These are phyloP conservation scores for Trichocladium uniseriatum DNA, from an alignment of 495 filamentous ascomycete species.

Conservation along the genomic window DNA sequence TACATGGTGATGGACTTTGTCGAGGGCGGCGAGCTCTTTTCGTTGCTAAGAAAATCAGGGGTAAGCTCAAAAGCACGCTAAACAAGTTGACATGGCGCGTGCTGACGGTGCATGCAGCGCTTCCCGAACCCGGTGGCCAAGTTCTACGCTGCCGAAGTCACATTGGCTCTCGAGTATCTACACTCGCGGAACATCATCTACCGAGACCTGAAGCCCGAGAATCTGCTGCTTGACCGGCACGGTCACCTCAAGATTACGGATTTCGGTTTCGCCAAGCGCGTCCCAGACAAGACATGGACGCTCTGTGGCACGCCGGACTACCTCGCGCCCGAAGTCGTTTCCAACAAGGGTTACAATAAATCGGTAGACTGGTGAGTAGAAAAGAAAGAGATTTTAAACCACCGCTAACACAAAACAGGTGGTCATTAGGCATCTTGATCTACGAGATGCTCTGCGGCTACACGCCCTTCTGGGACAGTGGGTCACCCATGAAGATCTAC, in stretches of 20 bases:
- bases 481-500: constrained; percentile 97
- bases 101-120: constrained; percentile 49
- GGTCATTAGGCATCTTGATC: constrained; percentile 95
- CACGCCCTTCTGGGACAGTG: constrained; percentile 96
- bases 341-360: constrained; percentile 97
- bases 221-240: constrained; percentile 87
- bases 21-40: constrained; percentile 97
- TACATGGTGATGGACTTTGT: constrained; percentile 99
- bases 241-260: constrained; percentile 98
- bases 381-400: too few relatives aligned
- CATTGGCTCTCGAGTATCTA: constrained; percentile 90
- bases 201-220: constrained; percentile 94
- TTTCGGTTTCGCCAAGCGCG: constrained; percentile 97
- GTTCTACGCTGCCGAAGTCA: constrained; percentile 97
- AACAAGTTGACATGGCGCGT: background rate
- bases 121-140: constrained; percentile 98
- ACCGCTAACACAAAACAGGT: too few relatives aligned
- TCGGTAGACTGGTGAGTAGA: constrained; percentile 98
- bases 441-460: constrained; percentile 99
- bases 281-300: constrained; percentile 98
- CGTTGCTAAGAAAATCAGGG: constrained; percentile 88
- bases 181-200: constrained; percentile 94
- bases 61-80: constrained; percentile 40
- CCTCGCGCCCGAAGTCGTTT: constrained; percentile 91
- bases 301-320: constrained; percentile 98